phyloP scores from a whole-genome alignment of 768 basidiomycete species.

The Boletus sensibilis region DNA sequence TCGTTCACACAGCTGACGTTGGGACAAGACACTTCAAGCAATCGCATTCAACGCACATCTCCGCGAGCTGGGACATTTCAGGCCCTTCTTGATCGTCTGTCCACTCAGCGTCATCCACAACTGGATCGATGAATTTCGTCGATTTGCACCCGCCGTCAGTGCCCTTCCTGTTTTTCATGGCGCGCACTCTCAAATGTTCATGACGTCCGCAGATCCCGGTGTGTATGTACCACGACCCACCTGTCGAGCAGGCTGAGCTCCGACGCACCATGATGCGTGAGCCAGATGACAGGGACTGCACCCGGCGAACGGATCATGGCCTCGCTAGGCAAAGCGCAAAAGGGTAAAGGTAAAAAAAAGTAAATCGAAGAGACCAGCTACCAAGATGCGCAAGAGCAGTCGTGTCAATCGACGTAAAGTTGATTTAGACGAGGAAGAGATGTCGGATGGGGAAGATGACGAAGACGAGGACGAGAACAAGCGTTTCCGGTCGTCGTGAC shows the following conservation, averaged over 20 bases:
- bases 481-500: conserved; percentile 85
- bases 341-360: conserved; percentile 17
- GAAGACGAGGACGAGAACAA: conserved; percentile 11
- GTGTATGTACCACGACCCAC: conserved; percentile 87
- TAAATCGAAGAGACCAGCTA: conserved; percentile 12
- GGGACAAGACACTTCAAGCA: conserved; percentile 80
- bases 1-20: background rate
- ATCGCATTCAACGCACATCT: conserved; percentile 94
- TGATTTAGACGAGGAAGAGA: background rate
- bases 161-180: background rate
- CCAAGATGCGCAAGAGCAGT: conserved; percentile 6
- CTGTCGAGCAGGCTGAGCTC: conserved; percentile 76
- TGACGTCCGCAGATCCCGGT: conserved; percentile 63
- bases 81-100: conserved; percentile 86
- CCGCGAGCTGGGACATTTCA: conserved; percentile 64
- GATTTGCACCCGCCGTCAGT: conserved; percentile 77
- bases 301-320: conserved; percentile 26
- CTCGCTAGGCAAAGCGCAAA: conserved; percentile 20
- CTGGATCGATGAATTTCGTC: conserved; percentile 82
- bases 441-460: conserved; percentile 17
- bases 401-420: conserved; percentile 24
- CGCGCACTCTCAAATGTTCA: background rate
- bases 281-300: conserved; percentile 26
- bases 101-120: conserved; percentile 93
- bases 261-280: conserved; percentile 58